Base-by-base conservation (phyloP, 139 green algal species). In the Picocystis salinarum region DNA sequence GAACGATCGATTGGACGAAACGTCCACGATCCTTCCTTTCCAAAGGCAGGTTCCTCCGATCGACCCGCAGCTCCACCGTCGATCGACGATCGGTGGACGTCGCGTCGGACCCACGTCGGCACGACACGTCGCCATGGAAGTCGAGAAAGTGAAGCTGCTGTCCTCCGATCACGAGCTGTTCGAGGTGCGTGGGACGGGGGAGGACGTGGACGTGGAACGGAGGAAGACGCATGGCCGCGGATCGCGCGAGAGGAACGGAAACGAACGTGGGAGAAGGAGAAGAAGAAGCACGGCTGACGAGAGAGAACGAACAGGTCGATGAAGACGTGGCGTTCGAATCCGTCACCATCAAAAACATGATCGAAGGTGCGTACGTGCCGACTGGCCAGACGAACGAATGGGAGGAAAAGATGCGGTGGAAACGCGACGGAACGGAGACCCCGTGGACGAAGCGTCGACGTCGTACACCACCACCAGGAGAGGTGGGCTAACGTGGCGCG, bases 281-380 rank as follows among this genome's bases (percentile, higher is more conserved):
- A n/a, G n/a, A n/a, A n/a, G n/a, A n/a, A n/a, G n/a, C n/a, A n/a
- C n/a, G n/a, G n/a, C n/a, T n/a, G n/a, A n/a, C n/a, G n/a, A n/a
- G n/a, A n/a, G n/a, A n/a, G n/a, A 37, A 37, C 31, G 10, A 9
- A 5, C 10, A 79, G 42, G 53, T 83, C 2, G 58, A 77, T 4
- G 53, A 74, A 45, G 69, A 83, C 11, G 74, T 89, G 9, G 80
- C 81, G 1, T 65, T 61, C 25, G 53, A 74, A 55, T 80, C 62
- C 10, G 39, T 73, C 26, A 91, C 71, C 1, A 65, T 93, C 6
- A 78, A 79, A 50, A 82, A 90, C 48, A 80, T 79, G 42, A 67
- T 91, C 6, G 77, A 91, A 28, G 80, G 70, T 76, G 34, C 22
- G 57, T 39, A 2, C 6, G 18, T 28, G 25, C 40, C 24, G 39